Conservation (phyloP, 345 rosid species). For the Eucalyptus melliodora region DNA sequence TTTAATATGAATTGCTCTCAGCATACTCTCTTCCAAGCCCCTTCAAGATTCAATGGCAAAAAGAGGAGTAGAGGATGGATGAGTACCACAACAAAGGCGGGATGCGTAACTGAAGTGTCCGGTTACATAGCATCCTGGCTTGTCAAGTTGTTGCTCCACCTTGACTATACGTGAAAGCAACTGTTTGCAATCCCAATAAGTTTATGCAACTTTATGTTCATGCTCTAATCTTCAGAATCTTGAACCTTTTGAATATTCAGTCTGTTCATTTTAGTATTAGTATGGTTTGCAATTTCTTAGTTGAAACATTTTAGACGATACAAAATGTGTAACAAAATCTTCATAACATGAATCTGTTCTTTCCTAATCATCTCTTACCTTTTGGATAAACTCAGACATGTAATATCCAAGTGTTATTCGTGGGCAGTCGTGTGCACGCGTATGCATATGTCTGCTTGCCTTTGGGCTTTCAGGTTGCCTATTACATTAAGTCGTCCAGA, state of each 20-base stretch:
- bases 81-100: not conserved
- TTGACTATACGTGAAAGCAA: not conserved
- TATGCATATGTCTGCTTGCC: too few species aligned
- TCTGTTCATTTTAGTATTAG: not conserved
- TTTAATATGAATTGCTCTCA: not conserved
- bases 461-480: too few species aligned
- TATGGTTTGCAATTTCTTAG: not conserved
- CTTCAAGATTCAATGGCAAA: not conserved
- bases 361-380: too few species aligned
- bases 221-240: not conserved
- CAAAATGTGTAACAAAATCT: not conserved
- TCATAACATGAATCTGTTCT: too few species aligned
- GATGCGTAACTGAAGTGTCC: not conserved
- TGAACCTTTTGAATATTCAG: not conserved
- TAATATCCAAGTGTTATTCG: too few species aligned
- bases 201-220: not conserved
- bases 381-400: too few species aligned
- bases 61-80: not conserved
- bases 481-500: too few species aligned
- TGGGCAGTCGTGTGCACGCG: too few species aligned
- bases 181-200: not conserved
- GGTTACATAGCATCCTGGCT: not conserved
- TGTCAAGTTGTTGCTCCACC: not conserved
- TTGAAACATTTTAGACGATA: not conserved
- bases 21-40: not conserved